Percentiles rank a stretch among this genome's conserved stretches.
Conservation (phyloP, 768 basidiomycete species). For the Hortiboletus campestris region DNA sequence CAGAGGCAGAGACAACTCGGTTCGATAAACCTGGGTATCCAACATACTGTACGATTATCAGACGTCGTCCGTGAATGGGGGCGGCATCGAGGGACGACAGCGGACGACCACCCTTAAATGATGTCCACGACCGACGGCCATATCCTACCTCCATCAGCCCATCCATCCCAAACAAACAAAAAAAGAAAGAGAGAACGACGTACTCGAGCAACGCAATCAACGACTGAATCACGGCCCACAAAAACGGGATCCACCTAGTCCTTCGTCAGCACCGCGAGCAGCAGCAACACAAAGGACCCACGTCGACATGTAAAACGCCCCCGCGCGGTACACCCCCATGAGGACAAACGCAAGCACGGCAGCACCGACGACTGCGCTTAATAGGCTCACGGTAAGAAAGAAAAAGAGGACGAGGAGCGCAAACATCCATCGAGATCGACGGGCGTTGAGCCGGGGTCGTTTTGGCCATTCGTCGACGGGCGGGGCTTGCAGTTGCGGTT, state of each 20-base stretch:
- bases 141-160: slow-evolving; percentile 28
- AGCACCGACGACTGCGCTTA: slow-evolving; percentile 39
- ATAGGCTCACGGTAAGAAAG: slow-evolving; percentile 35
- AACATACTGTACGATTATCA: background rate
- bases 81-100: too few species aligned
- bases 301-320: slow-evolving; percentile 42
- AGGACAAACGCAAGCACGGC: slow-evolving; percentile 40
- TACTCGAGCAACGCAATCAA: slow-evolving; percentile 38
- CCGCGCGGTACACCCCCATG: slow-evolving; percentile 38
- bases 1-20: too few species aligned
- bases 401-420: slow-evolving; percentile 39
- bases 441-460: slow-evolving; percentile 29
- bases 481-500: background rate
- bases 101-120: slow-evolving; percentile 20
- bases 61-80: too few species aligned
- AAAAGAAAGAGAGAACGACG: background rate
- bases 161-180: too few species aligned
- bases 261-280: background rate
- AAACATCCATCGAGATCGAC: slow-evolving; percentile 39
- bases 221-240: slow-evolving; percentile 42
- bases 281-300: slow-evolving; percentile 14
- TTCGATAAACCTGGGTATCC: too few species aligned
- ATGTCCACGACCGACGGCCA: slow-evolving; percentile 45
- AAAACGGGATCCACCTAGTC: slow-evolving; percentile 39
- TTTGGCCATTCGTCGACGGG: slow-evolving; percentile 10